A percentile compares a stretch with the other conserved stretches of the same genome.
These are phyloP conservation scores for Cenchrus americanus DNA, from an alignment of 176 grass and related monocot species.

Conservation along the genomic window DNA sequence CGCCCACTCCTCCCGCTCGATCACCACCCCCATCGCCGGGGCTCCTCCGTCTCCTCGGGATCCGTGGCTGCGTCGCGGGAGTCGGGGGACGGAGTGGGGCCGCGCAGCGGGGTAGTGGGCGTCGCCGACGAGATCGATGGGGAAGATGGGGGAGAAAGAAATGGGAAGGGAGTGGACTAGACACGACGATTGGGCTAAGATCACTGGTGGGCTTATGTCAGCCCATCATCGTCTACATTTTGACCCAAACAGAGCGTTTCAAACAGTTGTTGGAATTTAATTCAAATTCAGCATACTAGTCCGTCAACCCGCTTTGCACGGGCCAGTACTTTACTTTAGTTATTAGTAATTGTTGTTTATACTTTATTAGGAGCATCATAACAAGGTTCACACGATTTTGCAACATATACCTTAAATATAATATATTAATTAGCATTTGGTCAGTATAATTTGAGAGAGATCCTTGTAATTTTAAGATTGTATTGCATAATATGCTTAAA, in stretches of 20 bases:
- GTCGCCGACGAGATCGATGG: constrained; percentile 37
- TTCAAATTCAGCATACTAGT: neutral
- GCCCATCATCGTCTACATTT: neutral
- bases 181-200: neutral
- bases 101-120: neutral
- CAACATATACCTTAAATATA: no score
- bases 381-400: no score
- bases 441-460: no score
- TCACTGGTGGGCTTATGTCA: neutral
- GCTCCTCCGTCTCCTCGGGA: neutral
- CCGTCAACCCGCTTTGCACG: no score
- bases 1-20: constrained; percentile 84
- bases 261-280: neutral
- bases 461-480: no score
- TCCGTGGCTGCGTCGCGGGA: neutral
- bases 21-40: constrained; percentile 67
- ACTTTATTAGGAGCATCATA: no score
- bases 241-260: neutral
- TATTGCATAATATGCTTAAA: no score
- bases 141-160: neutral
- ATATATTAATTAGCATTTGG: no score
- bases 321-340: no score
- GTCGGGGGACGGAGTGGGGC: neutral
- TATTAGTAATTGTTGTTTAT: no score
- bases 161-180: neutral